Evolutionary conservation across 805 yeast species (phyloP).

Genomic region (Wickerhamomyces strasburgensis): DNA sequence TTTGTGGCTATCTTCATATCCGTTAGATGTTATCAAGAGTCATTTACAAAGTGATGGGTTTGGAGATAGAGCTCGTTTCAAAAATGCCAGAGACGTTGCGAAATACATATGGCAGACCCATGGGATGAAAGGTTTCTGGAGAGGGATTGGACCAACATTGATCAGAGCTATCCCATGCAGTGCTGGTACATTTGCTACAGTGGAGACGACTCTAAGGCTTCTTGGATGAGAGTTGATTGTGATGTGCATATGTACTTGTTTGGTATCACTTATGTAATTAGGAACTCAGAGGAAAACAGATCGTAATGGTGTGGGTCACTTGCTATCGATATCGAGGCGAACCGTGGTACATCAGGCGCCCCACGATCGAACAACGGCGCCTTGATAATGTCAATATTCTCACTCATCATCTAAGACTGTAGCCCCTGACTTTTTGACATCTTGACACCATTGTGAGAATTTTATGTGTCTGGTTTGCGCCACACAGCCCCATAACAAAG

Average conservation of each 20-base stretch:
- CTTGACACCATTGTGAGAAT: no score
- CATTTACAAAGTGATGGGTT: constrained; percentile 68
- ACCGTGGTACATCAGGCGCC: no score
- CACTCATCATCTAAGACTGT: no score
- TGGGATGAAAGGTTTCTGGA: constrained; percentile 55
- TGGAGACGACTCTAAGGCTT: constrained; percentile 56
- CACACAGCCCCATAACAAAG: not conserved
- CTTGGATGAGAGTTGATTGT: constrained; percentile 10
- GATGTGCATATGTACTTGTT: not conserved
- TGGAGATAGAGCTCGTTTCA: constrained; percentile 38
- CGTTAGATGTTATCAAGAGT: constrained; percentile 88
- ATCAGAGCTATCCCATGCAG: constrained; percentile 60
- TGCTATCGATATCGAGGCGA: no score
- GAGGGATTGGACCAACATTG: constrained; percentile 56
- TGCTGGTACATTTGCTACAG: constrained; percentile 76
- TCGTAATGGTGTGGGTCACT: no score
- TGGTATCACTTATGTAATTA: no score
- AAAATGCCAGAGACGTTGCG: constrained; percentile 37
- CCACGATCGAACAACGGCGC: no score
- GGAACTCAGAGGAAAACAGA: no score
- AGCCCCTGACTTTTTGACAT: not conserved
- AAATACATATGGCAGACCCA: constrained; percentile 25
- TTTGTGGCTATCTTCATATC: constrained; percentile 81
- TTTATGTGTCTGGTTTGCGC: not conserved
- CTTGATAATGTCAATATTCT: no score